Evolutionary conservation across 73 alveolate species (phyloP).

Genomic region (Uronychia setigera): DNA sequence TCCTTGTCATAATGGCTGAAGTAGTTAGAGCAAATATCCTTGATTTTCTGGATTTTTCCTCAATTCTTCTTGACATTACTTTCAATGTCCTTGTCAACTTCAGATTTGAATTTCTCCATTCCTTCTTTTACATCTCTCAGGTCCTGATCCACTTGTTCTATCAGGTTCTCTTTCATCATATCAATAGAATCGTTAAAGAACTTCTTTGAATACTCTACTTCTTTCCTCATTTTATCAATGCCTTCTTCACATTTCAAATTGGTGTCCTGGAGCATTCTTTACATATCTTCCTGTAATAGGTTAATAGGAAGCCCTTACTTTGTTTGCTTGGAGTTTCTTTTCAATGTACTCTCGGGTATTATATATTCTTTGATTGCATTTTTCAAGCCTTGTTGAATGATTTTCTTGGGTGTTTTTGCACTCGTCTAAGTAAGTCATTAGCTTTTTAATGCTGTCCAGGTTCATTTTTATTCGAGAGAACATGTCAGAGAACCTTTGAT

Average conservation of each 20-base stretch:
- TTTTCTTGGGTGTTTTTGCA: not conserved
- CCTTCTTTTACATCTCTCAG: not conserved
- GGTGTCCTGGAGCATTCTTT: too few relatives aligned
- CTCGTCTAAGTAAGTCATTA: not conserved
- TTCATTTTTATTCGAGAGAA: not conserved
- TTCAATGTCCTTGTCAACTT: too few relatives aligned
- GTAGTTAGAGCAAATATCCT: slow-evolving; percentile 33
- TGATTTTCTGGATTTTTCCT: slow-evolving; percentile 17
- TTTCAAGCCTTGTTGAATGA: not conserved
- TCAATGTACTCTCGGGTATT: not conserved
- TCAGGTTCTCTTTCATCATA: not conserved
- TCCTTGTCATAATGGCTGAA: slow-evolving; percentile 5
- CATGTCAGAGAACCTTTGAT: not conserved
- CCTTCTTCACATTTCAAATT: too few relatives aligned
- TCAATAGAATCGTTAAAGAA: too few relatives aligned
- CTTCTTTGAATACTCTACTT: too few relatives aligned
- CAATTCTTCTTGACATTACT: not conserved
- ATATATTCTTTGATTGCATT: not conserved
- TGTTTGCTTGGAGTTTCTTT: too few relatives aligned
- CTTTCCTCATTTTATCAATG: too few relatives aligned
- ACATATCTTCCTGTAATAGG: too few relatives aligned
- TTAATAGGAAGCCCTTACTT: too few relatives aligned
- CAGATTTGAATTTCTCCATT: too few relatives aligned
- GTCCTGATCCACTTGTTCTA: not conserved
- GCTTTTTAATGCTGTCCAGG: not conserved